phyloP scores from a whole-genome alignment of 2,329 filamentous ascomycete genomes.

The Stachybotrys chlorohalonatus region DNA sequence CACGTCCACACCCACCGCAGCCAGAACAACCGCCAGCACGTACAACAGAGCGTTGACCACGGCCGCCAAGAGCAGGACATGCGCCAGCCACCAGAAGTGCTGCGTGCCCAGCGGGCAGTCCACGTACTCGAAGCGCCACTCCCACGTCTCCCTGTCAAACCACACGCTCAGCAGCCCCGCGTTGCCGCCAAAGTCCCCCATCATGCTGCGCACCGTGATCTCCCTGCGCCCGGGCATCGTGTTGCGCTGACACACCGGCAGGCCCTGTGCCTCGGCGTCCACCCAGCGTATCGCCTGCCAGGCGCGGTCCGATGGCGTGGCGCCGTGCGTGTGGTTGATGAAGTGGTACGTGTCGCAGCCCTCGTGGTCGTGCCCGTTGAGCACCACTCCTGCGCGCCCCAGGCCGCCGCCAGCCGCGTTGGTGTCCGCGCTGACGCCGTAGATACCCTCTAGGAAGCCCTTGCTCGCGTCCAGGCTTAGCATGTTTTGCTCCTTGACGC shows the following conservation, averaged over 20 bases:
- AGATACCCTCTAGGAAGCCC: conserved; percentile 76
- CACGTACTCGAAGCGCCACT: conserved; percentile 76
- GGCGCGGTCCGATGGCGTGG: conserved; percentile 25
- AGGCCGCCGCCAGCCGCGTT: conserved; percentile 49
- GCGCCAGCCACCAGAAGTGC: conserved; percentile 90
- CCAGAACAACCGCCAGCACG: conserved; percentile 13
- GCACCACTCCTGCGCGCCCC: conserved; percentile 66
- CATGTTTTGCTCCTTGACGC: conserved; percentile 86
- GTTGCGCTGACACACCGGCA: conserved; percentile 26
- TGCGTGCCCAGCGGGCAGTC: conserved; percentile 76
- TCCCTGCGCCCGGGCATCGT: conserved; percentile 64
- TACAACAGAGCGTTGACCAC: conserved; percentile 21
- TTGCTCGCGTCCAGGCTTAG: conserved; percentile 63
- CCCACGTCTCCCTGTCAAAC: conserved; percentile 65
- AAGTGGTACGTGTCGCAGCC: conserved; percentile 88
- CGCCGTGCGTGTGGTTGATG: conserved; percentile 51
- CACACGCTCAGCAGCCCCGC: conserved; percentile 80
- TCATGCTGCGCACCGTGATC: conserved; percentile 94
- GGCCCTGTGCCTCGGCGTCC: conserved; percentile 28
- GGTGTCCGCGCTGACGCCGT: conserved; percentile 60
- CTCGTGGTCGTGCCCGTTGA: conserved; percentile 93
- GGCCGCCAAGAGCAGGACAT: conserved; percentile 57
- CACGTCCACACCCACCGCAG: conserved; percentile 23
- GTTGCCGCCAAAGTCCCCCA: conserved; percentile 93
- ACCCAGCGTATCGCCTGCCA: conserved; percentile 44